Conservation (phyloP, 768 basidiomycete genomes). For the Tylopilus sp. region DNA sequence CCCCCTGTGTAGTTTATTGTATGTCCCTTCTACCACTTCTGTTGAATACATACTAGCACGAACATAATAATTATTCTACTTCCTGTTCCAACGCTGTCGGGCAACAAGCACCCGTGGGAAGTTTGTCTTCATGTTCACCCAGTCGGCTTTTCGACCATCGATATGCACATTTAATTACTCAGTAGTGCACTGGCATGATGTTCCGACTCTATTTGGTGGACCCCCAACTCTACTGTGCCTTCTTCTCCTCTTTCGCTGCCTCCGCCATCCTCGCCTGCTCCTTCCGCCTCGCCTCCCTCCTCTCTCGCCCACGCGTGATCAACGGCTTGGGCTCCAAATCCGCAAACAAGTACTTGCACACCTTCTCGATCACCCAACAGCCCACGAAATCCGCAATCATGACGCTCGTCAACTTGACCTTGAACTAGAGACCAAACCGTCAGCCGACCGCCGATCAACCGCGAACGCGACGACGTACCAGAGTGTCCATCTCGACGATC, state of each 20-base stretch:
- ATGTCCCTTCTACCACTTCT: too few species aligned
- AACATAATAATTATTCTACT: too few species aligned
- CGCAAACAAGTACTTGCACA: slow-evolving; percentile 85
- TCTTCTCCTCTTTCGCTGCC: slow-evolving; percentile 32
- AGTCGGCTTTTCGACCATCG: too few species aligned
- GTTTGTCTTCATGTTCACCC: too few species aligned
- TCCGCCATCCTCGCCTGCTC: slow-evolving; percentile 36
- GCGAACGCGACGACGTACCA: slow-evolving; percentile 46
- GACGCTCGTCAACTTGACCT: slow-evolving; percentile 63
- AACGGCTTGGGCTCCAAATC: slow-evolving; percentile 82
- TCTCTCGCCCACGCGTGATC: slow-evolving; percentile 79
- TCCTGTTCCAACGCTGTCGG: too few species aligned
- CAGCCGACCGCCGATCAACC: background rate
- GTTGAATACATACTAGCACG: too few species aligned
- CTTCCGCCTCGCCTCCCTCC: slow-evolving; percentile 60
- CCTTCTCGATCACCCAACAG: slow-evolving; percentile 79
- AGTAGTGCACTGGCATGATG: too few species aligned
- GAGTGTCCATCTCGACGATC: slow-evolving; percentile 81
- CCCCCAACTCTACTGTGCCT: slow-evolving; percentile 34
- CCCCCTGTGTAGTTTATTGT: too few species aligned
- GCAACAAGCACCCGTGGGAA: too few species aligned
- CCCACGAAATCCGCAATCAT: slow-evolving; percentile 90
- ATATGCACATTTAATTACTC: too few species aligned
- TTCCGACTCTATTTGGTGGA: too few species aligned
- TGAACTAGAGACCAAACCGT: slow-evolving; percentile 57